Evolutionary conservation across 108 stramenopile genomes (phyloP).

Genomic region (Conticribra weissflogii): DNA sequence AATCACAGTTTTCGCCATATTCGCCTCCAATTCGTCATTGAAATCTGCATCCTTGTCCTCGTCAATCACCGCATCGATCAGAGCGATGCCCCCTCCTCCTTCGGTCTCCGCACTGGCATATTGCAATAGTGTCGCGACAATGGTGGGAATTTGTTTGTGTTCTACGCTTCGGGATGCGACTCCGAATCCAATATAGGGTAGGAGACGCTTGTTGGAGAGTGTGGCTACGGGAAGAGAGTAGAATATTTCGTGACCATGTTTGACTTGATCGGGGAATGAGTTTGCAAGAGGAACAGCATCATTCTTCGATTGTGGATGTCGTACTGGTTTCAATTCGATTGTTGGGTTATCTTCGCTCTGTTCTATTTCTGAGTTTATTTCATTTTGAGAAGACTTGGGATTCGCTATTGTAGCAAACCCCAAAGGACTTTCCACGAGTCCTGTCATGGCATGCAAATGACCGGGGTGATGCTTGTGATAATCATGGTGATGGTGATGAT

Average conservation of each 20-base stretch:
- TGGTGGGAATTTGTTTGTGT: constrained; percentile 40
- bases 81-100: constrained; percentile 44
- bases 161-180: constrained; percentile 35
- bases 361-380: no score
- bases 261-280: not conserved
- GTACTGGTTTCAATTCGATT: no score
- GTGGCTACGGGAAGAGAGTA: constrained; percentile 22
- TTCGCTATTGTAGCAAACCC: constrained; percentile 39
- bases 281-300: no score
- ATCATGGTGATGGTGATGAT: constrained; percentile 21
- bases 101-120: constrained; percentile 43
- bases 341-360: no score
- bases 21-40: constrained; percentile 20
- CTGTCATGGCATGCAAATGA: constrained; percentile 53
- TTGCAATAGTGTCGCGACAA: constrained; percentile 37
- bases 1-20: constrained; percentile 27
- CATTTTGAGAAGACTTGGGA: constrained; percentile 5
- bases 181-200: constrained; percentile 43
- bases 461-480: constrained; percentile 25
- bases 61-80: constrained; percentile 46
- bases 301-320: no score
- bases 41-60: constrained; percentile 17
- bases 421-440: constrained; percentile 33
- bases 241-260: constrained; percentile 15
- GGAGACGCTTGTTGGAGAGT: constrained; percentile 23